Evolutionary conservation across 495 filamentous ascomycete species (phyloP).

Genomic region (Cenococcum geophilum): DNA sequence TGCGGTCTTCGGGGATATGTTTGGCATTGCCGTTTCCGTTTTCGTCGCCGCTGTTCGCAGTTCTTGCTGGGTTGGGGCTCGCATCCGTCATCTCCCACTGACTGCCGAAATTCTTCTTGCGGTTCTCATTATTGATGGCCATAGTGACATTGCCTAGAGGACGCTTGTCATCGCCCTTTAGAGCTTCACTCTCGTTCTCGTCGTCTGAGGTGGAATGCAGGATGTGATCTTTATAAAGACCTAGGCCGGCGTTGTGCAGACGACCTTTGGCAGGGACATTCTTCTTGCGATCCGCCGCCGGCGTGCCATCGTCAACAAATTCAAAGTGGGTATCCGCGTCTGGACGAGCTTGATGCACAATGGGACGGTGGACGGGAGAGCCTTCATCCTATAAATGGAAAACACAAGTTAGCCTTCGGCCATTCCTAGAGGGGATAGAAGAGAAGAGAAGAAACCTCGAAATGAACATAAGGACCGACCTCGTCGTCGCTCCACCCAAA

Average conservation of each 20-base stretch:
- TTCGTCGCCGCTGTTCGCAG: slow-evolving; percentile 16
- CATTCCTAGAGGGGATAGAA: background rate
- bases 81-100: slow-evolving; percentile 67
- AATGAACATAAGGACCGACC: slow-evolving; percentile 31
- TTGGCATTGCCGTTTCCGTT: slow-evolving; percentile 38
- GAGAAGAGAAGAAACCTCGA: slow-evolving; percentile 12
- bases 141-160: slow-evolving; percentile 59
- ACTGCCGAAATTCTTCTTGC: slow-evolving; percentile 63
- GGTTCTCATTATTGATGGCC: slow-evolving; percentile 58
- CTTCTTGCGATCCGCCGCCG: slow-evolving; percentile 34
- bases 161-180: slow-evolving; percentile 33
- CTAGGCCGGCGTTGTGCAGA: slow-evolving; percentile 54
- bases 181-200: slow-evolving; percentile 41
- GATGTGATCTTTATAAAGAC: slow-evolving; percentile 71
- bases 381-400: slow-evolving; percentile 26
- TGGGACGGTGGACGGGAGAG: slow-evolving; percentile 43
- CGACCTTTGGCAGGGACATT: slow-evolving; percentile 21
- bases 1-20: slow-evolving; percentile 15
- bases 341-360: slow-evolving; percentile 61
- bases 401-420: background rate
- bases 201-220: slow-evolving; percentile 44
- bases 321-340: slow-evolving; percentile 78
- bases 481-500: slow-evolving; percentile 67
- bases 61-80: slow-evolving; percentile 42
- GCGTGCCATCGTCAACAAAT: slow-evolving; percentile 53